A percentile compares a stretch with the other conserved stretches of the same genome.
Conservation (phyloP, 345 rosid genomes). For the Euphorbia pulcherrima region DNA sequence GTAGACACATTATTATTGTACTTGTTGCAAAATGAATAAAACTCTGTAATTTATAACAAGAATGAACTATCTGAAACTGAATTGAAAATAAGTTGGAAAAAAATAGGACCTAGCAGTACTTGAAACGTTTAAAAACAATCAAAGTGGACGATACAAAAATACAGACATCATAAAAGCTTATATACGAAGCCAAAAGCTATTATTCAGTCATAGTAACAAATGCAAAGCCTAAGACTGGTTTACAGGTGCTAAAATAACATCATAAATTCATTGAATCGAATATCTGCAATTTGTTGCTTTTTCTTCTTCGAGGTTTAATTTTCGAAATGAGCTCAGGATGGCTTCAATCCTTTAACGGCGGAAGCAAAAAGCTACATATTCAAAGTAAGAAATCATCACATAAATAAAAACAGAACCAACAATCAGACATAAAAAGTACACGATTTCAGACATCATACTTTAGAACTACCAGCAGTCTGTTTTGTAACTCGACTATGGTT, state of each 20-base stretch:
- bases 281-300: neutral
- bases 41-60: too few relatives aligned
- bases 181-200: too few relatives aligned
- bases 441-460: slow-evolving; percentile 20
- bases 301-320: neutral
- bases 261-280: neutral
- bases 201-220: neutral
- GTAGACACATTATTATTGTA: too few relatives aligned
- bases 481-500: slow-evolving; percentile 22
- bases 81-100: too few relatives aligned
- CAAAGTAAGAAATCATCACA: slow-evolving; percentile 10
- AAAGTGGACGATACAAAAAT: too few relatives aligned
- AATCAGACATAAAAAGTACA: neutral
- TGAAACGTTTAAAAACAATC: too few relatives aligned
- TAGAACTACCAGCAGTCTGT: slow-evolving; percentile 25
- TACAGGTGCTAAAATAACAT: neutral
- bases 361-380: slow-evolving; percentile 42
- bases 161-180: too few relatives aligned
- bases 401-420: neutral
- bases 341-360: slow-evolving; percentile 38
- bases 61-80: too few relatives aligned
- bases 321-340: neutral
- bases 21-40: too few relatives aligned
- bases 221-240: neutral
- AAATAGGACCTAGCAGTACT: too few relatives aligned